Percentiles rank a stretch among this genome's conserved stretches.
These are phyloP conservation scores for Candida ulmi DNA, from an alignment of 805 yeast species.

Conservation along the genomic window DNA sequence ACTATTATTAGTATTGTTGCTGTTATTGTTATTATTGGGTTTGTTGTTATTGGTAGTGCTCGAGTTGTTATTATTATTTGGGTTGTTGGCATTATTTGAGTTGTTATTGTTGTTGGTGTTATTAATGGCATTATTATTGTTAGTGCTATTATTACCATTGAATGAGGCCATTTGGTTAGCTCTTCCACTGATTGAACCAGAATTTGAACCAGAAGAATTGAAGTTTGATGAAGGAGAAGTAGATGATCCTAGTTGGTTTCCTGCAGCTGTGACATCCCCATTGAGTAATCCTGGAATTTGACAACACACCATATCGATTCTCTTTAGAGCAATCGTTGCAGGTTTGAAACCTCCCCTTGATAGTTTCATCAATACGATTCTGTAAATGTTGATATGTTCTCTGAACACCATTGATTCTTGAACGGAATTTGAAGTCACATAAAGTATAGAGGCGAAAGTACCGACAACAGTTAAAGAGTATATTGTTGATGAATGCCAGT, in stretches of 20 bases:
- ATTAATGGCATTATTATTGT: no score
- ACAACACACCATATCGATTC: slow-evolving; percentile 64
- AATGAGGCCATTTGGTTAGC: no score
- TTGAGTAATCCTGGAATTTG: slow-evolving; percentile 63
- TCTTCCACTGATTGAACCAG: no score
- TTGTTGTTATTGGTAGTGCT: no score
- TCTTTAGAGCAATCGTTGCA: slow-evolving; percentile 65
- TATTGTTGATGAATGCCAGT: slow-evolving; percentile 84
- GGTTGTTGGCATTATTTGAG: no score
- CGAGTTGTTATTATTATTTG: no score
- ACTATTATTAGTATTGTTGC: neutral
- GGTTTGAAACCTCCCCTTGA: slow-evolving; percentile 68
- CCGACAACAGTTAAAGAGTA: slow-evolving; percentile 80
- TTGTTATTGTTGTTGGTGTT: no score
- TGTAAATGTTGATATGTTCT: slow-evolving; percentile 66
- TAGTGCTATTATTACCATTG: no score
- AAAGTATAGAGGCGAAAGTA: slow-evolving; percentile 78
- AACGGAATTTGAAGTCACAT: slow-evolving; percentile 53
- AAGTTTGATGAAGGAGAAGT: slow-evolving; percentile 3
- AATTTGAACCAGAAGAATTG: no score
- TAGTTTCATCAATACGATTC: slow-evolving; percentile 70
- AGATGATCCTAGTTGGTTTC: no score
- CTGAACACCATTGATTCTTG: slow-evolving; percentile 63
- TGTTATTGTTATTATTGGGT: no score
- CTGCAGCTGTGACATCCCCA: slow-evolving; percentile 14